These are phyloP conservation scores for Aspergillus fijiensis DNA, from an alignment of 2,329 filamentous ascomycete genomes.

Conservation along the genomic window DNA sequence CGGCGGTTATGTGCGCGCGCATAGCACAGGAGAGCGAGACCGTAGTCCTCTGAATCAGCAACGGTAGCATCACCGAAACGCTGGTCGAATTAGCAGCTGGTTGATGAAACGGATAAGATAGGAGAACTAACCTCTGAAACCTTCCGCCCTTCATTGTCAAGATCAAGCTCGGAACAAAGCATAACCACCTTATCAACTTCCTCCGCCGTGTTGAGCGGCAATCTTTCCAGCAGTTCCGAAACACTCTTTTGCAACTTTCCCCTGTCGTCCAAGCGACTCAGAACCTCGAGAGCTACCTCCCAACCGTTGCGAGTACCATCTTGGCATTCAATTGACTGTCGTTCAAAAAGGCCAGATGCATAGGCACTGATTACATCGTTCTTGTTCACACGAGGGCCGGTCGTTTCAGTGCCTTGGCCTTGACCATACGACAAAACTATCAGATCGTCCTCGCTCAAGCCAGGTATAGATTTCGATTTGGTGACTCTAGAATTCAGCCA, in stretches of 20 bases:
- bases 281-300: slow-evolving; percentile 81
- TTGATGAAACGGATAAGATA: too few species aligned
- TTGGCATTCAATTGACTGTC: slow-evolving; percentile 34
- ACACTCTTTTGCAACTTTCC: slow-evolving; percentile 72
- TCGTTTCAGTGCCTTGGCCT: slow-evolving; percentile 54
- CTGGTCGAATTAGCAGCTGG: slow-evolving; percentile 45
- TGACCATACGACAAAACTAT: slow-evolving; percentile 74
- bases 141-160: slow-evolving; percentile 74
- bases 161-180: slow-evolving; percentile 73
- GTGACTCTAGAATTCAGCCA: slow-evolving; percentile 68
- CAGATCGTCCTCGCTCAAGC: slow-evolving; percentile 75
- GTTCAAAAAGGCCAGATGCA: slow-evolving; percentile 60
- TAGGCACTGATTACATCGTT: slow-evolving; percentile 78
- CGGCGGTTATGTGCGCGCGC: slow-evolving; percentile 74
- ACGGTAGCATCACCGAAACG: slow-evolving; percentile 79
- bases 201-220: slow-evolving; percentile 68
- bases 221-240: slow-evolving; percentile 67
- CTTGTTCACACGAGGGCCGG: slow-evolving; percentile 60
- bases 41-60: slow-evolving; percentile 72
- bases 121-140: slow-evolving; percentile 70
- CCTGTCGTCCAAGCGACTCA: slow-evolving; percentile 76
- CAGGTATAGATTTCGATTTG: slow-evolving; percentile 58
- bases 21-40: slow-evolving; percentile 86
- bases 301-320: slow-evolving; percentile 66
- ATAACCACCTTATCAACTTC: slow-evolving; percentile 80